Conservation (phyloP, 352 stramenopile genomes). For the Phytophthora sp. region DNA sequence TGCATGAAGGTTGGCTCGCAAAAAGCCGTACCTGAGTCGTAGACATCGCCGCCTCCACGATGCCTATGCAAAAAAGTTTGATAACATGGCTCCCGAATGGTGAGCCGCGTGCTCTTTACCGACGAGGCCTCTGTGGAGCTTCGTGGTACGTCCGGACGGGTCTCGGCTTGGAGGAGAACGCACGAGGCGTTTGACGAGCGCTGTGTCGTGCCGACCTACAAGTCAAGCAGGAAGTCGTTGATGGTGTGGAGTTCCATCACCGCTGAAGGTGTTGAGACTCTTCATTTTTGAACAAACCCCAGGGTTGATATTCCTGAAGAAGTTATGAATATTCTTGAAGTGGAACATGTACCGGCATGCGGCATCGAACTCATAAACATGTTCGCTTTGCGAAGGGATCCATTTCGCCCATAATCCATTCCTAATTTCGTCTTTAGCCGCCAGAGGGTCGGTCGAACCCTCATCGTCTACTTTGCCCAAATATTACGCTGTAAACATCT, state of each 20-base stretch:
- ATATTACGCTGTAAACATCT: too few relatives aligned
- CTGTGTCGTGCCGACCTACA: constrained; percentile 6
- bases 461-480: too few relatives aligned
- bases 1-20: not conserved
- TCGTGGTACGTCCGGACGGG: not conserved
- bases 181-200: not conserved
- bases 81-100: not conserved
- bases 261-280: not conserved
- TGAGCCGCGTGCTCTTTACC: not conserved
- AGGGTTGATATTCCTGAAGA: too few relatives aligned
- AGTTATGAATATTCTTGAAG: too few relatives aligned
- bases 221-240: not conserved
- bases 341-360: too few relatives aligned
- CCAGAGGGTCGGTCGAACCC: too few relatives aligned
- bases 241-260: constrained; percentile 1
- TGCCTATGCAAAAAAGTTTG: not conserved
- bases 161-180: not conserved
- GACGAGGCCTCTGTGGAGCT: not conserved
- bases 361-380: too few relatives aligned
- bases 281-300: not conserved
- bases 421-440: too few relatives aligned
- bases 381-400: too few relatives aligned
- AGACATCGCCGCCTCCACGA: not conserved
- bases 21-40: not conserved
- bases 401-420: too few relatives aligned